Base-by-base conservation (phyloP, 2,329 filamentous ascomycete species). In the Dryadomyces quercus-mongolicae region DNA sequence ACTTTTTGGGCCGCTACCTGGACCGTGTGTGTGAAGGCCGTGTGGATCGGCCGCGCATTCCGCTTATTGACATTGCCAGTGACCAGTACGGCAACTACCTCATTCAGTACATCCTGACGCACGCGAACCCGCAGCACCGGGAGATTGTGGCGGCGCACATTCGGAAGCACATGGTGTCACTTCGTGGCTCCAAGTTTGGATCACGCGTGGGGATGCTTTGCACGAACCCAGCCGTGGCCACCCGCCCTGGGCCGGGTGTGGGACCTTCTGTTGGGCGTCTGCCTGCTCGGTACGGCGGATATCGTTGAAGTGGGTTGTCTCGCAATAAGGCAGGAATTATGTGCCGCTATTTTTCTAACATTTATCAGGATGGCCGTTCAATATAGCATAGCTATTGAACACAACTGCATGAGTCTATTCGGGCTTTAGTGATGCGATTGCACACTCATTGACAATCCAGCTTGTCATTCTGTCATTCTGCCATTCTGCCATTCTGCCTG, bases 61-160 rank as follows among this genome's bases (percentile, higher is more conserved):
- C 93, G 2, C 76, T 98, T 62, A 97, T 98, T 67, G 92, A 98
- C 66, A 97, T 97, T 72, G 88, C 93, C 59, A 94, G 93, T 64
- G 94, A 98, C 67, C 94, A 98, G 69, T 98, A 97, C 66, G 93
- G 93, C 62, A 98, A 98, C 72, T 98, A 98, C 65, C 79, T 98
- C 59, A 88, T 98, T 59, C 93, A 98, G 70, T 95, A 94, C 81
- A 93, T 98, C 65, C 76, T 98, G 65, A 91, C 89, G 62, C 88
- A 96, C 67, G 86, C 89, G 57, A 82, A 84, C 55, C 76, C 86
- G 54, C 89, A 94, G 67, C 93, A 97, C 67, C 88, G 90, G 56
- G 94, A 98, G 66, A 75, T 95, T 60, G 93, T 98, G 60, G 90
- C 91, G 49, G 84, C 84, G 55, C 93, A 98, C 66, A 95, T 98